Conservation (phyloP, 2,329 filamentous ascomycete species). For the Pseudocercospora ulei region DNA sequence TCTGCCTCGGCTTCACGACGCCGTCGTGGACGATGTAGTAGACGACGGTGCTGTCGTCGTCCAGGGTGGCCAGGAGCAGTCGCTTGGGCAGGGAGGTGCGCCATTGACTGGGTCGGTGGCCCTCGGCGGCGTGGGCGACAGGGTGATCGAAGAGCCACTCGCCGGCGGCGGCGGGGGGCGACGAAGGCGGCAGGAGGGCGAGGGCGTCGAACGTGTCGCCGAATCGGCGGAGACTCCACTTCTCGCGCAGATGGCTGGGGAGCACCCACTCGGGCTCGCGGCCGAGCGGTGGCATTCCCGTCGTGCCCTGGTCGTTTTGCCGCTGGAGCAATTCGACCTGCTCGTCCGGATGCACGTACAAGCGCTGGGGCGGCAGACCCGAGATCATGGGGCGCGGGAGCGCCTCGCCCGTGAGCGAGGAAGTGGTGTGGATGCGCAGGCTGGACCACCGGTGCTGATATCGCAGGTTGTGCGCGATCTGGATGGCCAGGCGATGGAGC, state of each 20-base stretch:
- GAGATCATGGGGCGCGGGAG: conserved; percentile 57
- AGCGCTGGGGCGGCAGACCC: conserved; percentile 60
- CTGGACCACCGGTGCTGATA: conserved; percentile 67
- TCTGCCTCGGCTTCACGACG: conserved; percentile 77
- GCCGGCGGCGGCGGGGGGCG: conserved; percentile 26
- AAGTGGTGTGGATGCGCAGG: conserved; percentile 36
- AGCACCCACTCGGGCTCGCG: conserved; percentile 64
- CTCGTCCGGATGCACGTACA: conserved; percentile 75
- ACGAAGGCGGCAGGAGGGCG: conserved; percentile 38
- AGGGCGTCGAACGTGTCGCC: conserved; percentile 57
- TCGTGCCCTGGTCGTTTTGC: conserved; percentile 36
- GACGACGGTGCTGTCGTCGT: conserved; percentile 71
- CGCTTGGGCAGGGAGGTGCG: conserved; percentile 48
- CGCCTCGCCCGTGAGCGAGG: conserved; percentile 24
- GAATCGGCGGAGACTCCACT: conserved; percentile 58
- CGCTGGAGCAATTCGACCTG: conserved; percentile 61
- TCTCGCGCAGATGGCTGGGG: conserved; percentile 62
- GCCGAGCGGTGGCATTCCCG: conserved; percentile 26
- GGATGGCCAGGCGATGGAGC: conserved; percentile 45
- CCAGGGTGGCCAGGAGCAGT: conserved; percentile 62
- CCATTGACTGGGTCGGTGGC: conserved; percentile 34
- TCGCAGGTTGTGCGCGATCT: conserved; percentile 60
- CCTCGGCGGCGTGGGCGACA: conserved; percentile 20
- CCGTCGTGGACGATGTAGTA: conserved; percentile 81
- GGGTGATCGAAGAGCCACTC: conserved; percentile 17